phyloP scores from a whole-genome alignment of 2,329 filamentous ascomycete genomes.

The Metarhizium humberi region DNA sequence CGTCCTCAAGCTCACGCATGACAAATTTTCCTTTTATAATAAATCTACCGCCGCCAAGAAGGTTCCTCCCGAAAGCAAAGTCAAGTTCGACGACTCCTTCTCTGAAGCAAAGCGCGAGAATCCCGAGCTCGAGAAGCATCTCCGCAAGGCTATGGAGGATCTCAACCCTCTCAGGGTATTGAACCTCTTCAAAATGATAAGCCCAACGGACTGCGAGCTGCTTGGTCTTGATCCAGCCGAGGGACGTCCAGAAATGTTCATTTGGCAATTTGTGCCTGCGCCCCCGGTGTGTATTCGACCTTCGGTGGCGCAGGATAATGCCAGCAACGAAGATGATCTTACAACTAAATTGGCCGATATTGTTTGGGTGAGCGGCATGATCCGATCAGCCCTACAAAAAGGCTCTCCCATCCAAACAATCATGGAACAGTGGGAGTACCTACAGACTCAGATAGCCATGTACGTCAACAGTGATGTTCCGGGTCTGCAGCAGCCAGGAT shows the following conservation, averaged over 20 bases:
- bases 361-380: constrained; percentile 80
- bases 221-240: constrained; percentile 80
- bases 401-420: constrained; percentile 81
- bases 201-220: constrained; percentile 78
- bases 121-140: constrained; percentile 78
- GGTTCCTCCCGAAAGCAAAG: constrained; percentile 69
- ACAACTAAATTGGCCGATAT: constrained; percentile 97
- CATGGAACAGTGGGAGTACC: constrained; percentile 97
- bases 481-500: constrained; percentile 78
- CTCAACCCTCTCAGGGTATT: constrained; percentile 81
- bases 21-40: constrained; percentile 84
- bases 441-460: constrained; percentile 91
- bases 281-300: constrained; percentile 91
- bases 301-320: constrained; percentile 84
- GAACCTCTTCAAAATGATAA: constrained; percentile 85
- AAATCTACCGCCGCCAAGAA: constrained; percentile 83
- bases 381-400: constrained; percentile 72
- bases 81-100: constrained; percentile 80
- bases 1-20: constrained; percentile 88
- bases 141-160: constrained; percentile 89
- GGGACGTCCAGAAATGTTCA: constrained; percentile 88
- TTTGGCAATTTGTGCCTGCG: constrained; percentile 93
- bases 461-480: constrained; percentile 97
- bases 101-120: constrained; percentile 67
- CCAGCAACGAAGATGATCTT: constrained; percentile 92